Base-by-base conservation (phyloP, 306 rosid species). In the Cucumis cinereus region DNA sequence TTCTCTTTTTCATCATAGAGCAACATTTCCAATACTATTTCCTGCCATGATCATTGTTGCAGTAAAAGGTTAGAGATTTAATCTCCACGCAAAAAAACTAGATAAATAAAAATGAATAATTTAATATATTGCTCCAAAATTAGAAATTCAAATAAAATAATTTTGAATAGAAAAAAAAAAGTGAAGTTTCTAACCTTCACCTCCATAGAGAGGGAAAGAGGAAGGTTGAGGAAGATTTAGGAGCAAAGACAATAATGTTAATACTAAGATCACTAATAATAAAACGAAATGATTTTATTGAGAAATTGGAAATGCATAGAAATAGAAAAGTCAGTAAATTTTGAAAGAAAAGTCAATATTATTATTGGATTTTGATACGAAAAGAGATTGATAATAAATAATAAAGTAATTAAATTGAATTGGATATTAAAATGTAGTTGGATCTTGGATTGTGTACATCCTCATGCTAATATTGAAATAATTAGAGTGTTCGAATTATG, bases 21-120 rank as follows among this genome's bases (percentile, higher is more conserved):
- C 10, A 78, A 82, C 75, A 91, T 74, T 69, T 81, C 87, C 82
- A 91, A 38, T 59, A 93, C 87, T 8, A 87, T 75, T 88, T 88
- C 87, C 98, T 93, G 96, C 14, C 64, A 26, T 26, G 2, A 26
- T 1, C 30, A 26, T 26, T 26, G 30, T 26, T 26, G 1, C 30
- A 1, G 2, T 26, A 26, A 26, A 26, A 26, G 7, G 43, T 8
- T 40, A 7, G 43, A 40, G 43, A 40, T 40, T 40, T 8, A 40
- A 40, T 40, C 9, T 7, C 9, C 41, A 6, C 41, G 1, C 41
- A 8, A 40, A 7, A 40, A 7, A 7, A 40, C 7, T 2, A 40
- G 2, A 40, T 7, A 40, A 1, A 40, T 7, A 40, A 8, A 40
- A 40, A 10, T 40, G 11, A 40, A 40, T 40, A 55, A n/a, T 55